phyloP scores from a whole-genome alignment of 345 rosid genomes.

The Balakata baccata region DNA sequence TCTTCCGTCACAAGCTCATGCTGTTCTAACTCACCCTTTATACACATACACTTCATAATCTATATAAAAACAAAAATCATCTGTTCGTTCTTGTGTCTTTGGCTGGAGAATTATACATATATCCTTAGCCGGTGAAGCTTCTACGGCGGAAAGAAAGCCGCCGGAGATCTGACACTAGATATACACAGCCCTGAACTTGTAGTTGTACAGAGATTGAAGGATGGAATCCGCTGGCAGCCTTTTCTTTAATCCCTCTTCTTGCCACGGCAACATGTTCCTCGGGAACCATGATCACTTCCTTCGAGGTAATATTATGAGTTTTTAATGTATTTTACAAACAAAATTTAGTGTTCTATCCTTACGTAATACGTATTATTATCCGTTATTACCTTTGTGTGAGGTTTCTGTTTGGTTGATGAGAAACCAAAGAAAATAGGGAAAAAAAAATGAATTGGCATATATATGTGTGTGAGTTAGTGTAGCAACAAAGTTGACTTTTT shows the following conservation, averaged over 20 bases:
- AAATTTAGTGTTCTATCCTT: too few relatives aligned
- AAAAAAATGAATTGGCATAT: too few relatives aligned
- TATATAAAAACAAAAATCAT: neutral
- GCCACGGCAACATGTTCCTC: slow-evolving; percentile 60
- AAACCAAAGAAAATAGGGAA: too few relatives aligned
- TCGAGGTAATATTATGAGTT: slow-evolving; percentile 37
- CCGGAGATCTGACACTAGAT: slow-evolving; percentile 16
- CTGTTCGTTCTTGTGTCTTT: too few relatives aligned
- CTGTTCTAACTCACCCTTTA: slow-evolving; percentile 44
- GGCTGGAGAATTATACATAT: too few relatives aligned
- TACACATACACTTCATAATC: neutral
- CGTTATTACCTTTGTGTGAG: too few relatives aligned
- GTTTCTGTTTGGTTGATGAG: too few relatives aligned
- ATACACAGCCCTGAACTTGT: slow-evolving; percentile 2
- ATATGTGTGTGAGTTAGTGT: too few relatives aligned
- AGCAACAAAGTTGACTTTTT: neutral
- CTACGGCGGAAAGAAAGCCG: too few relatives aligned
- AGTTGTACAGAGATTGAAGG: neutral
- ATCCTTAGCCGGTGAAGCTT: too few relatives aligned
- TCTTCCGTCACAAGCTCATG: slow-evolving; percentile 95
- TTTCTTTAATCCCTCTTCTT: slow-evolving; percentile 38
- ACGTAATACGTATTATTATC: too few relatives aligned
- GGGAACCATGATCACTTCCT: slow-evolving; percentile 50
- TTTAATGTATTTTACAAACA: too few relatives aligned
- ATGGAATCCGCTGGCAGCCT: slow-evolving; percentile 66